Evolutionary conservation across 805 yeast genomes (phyloP).

Genomic region (Huiozyma sinensis): DNA sequence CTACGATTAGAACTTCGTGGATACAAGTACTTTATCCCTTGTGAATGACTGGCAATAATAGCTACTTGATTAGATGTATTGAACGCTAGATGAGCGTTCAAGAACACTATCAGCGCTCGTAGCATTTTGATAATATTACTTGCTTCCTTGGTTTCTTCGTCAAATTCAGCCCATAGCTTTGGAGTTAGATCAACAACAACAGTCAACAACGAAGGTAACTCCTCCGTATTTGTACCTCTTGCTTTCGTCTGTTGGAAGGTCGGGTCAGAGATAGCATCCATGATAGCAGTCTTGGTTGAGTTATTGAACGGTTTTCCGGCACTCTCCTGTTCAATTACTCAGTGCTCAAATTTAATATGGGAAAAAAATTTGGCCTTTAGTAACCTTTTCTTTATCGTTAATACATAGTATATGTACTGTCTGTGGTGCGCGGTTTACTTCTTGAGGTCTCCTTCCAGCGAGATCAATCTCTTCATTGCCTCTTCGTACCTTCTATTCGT

Average conservation of each 20-base stretch:
- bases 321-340: background rate
- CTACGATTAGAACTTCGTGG: slow-evolving; percentile 35
- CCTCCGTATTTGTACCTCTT: slow-evolving; percentile 32
- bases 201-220: slow-evolving; percentile 68
- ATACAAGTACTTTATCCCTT: slow-evolving; percentile 58
- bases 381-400: no score
- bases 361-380: no score
- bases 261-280: slow-evolving; percentile 30
- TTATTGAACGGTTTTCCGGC: background rate
- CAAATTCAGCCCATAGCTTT: slow-evolving; percentile 31
- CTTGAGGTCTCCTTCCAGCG: no score
- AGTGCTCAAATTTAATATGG: no score
- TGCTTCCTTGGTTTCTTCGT: slow-evolving; percentile 20
- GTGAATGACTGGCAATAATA: slow-evolving; percentile 63
- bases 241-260: slow-evolving; percentile 21
- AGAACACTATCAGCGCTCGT: slow-evolving; percentile 57
- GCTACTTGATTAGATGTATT: slow-evolving; percentile 79
- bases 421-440: no score
- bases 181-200: slow-evolving; percentile 75
- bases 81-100: slow-evolving; percentile 81
- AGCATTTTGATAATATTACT: slow-evolving; percentile 48
- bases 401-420: no score
- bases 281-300: slow-evolving; percentile 1
- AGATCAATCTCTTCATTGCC: slow-evolving; percentile 7
- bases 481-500: slow-evolving; percentile 20